Percentiles rank a stretch among this genome's conserved stretches.
Conservation (phyloP, 306 rosid genomes). For the Carpinus fangiana region DNA sequence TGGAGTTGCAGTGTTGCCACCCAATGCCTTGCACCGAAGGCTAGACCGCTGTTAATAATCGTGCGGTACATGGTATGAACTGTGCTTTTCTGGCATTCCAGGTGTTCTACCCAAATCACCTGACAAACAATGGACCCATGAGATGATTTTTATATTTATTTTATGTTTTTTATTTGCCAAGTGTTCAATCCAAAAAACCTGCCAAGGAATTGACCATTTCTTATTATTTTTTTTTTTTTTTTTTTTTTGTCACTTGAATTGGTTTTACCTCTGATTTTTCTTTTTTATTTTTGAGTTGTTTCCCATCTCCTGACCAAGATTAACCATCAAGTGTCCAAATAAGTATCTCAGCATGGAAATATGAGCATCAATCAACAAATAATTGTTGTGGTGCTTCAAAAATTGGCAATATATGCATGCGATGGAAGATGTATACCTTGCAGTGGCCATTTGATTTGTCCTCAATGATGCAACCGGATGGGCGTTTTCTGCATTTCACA, state of each 20-base stretch:
- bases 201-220: neutral
- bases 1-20: conserved; percentile 85
- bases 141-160: neutral
- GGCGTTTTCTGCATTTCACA: conserved; percentile 87
- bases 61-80: conserved; percentile 75
- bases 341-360: neutral
- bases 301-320: neutral
- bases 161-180: neutral
- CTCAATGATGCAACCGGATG: conserved; percentile 95
- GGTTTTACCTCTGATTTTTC: conserved; percentile 27
- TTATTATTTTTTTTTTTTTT: neutral
- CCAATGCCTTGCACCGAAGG: conserved; percentile 98
- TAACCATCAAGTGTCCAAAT: conserved; percentile 8
- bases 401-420: neutral
- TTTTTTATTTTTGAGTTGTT: conserved; percentile 31
- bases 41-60: conserved; percentile 75
- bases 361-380: neutral
- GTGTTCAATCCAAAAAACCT: conserved; percentile 45
- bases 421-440: conserved; percentile 51
- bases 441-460: conserved; percentile 95
- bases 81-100: conserved; percentile 82
- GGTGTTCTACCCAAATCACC: conserved; percentile 97
- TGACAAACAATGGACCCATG: conserved; percentile 19
- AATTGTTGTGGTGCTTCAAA: neutral
- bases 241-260: conserved; percentile 9